Evolutionary conservation across 352 stramenopile genomes (phyloP), one percentile per base, ranked within the genome.

Genomic region (Phytophthora litchii): DNA sequence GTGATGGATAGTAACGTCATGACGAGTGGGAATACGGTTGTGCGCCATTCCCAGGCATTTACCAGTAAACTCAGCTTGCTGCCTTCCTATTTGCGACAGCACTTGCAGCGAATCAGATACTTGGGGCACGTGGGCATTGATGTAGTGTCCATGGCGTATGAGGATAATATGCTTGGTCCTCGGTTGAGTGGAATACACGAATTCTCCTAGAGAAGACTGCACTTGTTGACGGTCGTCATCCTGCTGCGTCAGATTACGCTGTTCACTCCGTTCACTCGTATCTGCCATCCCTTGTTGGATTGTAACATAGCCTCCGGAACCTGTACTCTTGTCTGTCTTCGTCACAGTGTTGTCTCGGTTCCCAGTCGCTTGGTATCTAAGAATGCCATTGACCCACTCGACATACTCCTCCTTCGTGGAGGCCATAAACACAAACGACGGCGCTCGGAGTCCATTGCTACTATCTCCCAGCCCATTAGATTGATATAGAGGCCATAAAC

Each of bases 111-210:
- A 65, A 25, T 92, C 85, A 1, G 64, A 72, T 1, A 76, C 74
- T 27, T 84, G 63, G 27, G 75, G 83, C 27, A 74, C 64, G 44
- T 92, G 78, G 1, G 85, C 85, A 57, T 92, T 92, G 17, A 92
- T 76, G 56, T 94, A 94, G 46, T 94, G 85, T 10, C 85, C 85
- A 46, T 94, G 85, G 25, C 85, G 85, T 9, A 92, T 64, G 17
- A 94, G 52, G 31, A 94, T 79, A 25, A 94, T 74, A 60, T 94
- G 82, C 16, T 85, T 86, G 27, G 74, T 88, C 45, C 79, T 76
- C 16, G 84, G 78, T 20, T 74, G 74, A 17, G 75, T 71, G 1
- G 80, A 61, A 51, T 78, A 88, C 37, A 89, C 54, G 4, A 91
- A 79, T 11, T 67, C 72, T 32, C 65, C 73, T 27, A 77, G 44